Evolutionary conservation across 2,329 filamentous ascomycete species (phyloP), one percentile per base, ranked within the genome.

Genomic region (Nemania sp.): DNA sequence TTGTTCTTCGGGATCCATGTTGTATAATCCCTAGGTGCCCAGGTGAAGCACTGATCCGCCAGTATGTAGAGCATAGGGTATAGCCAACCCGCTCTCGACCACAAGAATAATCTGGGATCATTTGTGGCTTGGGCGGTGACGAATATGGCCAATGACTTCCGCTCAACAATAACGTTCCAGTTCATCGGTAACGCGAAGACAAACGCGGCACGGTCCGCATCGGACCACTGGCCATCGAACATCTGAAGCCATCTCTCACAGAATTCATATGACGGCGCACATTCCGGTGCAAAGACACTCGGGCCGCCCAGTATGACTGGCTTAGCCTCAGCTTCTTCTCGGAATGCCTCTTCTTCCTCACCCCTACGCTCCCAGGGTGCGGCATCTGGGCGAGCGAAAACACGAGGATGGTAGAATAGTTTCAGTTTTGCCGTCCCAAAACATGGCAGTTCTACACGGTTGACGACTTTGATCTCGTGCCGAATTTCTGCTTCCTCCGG

Each of bases 21-120:
- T 2, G 34, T 37, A 15, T 6, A 33, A 12, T 40, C 19, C 8
- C 34, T 39, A 7, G 45, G 45, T 2, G 45, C 40, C 45, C 45
- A 48, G 14, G 15, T 23, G 6, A n/a, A 48, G 6, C 31, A 39
- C 9, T 33, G 2, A 5, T 48, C 45, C 12, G 34, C 23, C 26
- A 24, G 5, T 5, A 48, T 48, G 8, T 40, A 23, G 4, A 48
- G 5, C 45, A 48, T 48, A 5, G 34, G 45, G 30, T 48, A 48
- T 8, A 48, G 17, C 26, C 31, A 48, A 3, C 36, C 45, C 3
- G 34, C 26, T 9, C 19, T 40, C 5, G 45, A 40, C 3, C 12
- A 23, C 34, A 24, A 48, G 14, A 30, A 48, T 2, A 48, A 19
- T 1, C 15, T 14, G 6, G 24, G 12, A 9, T 23, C 3, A 4